These are phyloP conservation scores for Vitis rupestris DNA, from an alignment of 164 flowering plant genomes.

Conservation along the genomic window DNA sequence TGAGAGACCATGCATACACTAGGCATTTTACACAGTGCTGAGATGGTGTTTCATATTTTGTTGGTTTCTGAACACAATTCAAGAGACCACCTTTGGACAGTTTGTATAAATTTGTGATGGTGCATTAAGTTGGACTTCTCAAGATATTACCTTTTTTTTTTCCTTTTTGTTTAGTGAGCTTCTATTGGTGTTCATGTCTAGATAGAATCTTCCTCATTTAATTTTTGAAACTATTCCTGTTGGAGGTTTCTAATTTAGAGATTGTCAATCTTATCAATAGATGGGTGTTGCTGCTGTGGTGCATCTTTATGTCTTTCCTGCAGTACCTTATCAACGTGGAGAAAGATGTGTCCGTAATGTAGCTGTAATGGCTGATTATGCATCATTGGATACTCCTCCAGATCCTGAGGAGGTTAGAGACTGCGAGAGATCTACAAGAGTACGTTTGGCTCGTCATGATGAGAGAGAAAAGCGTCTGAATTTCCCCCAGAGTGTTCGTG, in stretches of 20 bases:
- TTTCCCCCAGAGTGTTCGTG: constrained; percentile 87
- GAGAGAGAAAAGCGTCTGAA: constrained; percentile 64
- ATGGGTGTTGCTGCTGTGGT: constrained; percentile 97
- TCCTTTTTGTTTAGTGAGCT: not conserved
- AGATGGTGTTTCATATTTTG: not conserved
- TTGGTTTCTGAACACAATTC: not conserved
- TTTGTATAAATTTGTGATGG: not conserved
- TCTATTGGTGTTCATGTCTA: not conserved
- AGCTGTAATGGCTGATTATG: constrained; percentile 89
- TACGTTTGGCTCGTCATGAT: constrained; percentile 50
- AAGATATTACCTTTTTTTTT: not conserved
- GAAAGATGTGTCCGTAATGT: constrained; percentile 96
- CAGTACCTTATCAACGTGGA: constrained; percentile 87
- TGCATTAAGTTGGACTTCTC: not conserved
- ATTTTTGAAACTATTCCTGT: constrained; percentile 3
- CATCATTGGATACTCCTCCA: constrained; percentile 76
- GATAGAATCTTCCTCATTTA: not conserved
- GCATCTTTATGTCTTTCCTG: constrained; percentile 93
- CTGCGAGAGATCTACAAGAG: constrained; percentile 59
- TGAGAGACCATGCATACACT: not conserved
- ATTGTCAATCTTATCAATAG: constrained; percentile 34
- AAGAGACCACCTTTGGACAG: too few species aligned
- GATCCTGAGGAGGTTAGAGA: constrained; percentile 97
- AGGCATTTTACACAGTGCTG: too few species aligned
- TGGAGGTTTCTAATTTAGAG: not conserved